Evolutionary conservation across 139 green algal species (phyloP).

Genomic region (Marvania coccoides): DNA sequence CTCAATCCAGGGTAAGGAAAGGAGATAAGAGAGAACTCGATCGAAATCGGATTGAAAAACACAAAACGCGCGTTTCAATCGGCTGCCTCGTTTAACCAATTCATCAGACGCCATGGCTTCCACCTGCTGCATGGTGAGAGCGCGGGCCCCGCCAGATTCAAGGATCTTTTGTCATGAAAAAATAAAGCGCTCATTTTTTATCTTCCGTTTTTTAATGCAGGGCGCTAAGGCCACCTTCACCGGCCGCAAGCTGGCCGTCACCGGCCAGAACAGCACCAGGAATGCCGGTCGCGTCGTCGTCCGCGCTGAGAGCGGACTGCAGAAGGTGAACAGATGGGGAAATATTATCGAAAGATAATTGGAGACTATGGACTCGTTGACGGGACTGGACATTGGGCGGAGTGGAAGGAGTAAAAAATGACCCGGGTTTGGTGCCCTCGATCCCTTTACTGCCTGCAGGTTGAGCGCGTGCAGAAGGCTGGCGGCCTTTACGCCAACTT

Average conservation of each 20-base stretch:
- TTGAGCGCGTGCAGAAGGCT: conserved; percentile 65
- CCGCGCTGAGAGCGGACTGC: neutral
- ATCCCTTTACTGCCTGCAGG: conserved; percentile 19
- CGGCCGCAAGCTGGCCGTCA: neutral
- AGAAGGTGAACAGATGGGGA: neutral
- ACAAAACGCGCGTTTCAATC: too few species aligned
- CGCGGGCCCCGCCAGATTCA: too few species aligned
- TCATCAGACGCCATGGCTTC: too few species aligned
- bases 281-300: neutral
- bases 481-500: conserved; percentile 44
- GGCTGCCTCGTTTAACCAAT: too few species aligned
- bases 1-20: too few species aligned
- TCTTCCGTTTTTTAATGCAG: too few species aligned
- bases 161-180: too few species aligned
- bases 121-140: too few species aligned
- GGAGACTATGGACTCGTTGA: neutral
- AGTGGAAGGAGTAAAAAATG: neutral
- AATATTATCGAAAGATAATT: neutral
- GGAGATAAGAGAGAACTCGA: too few species aligned
- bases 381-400: too few species aligned
- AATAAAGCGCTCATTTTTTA: too few species aligned
- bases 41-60: too few species aligned
- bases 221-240: neutral
- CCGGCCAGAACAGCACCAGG: neutral
- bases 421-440: neutral